Evolutionary conservation across 1,139 yeast species (phyloP).

Genomic region (Pichia sp.): DNA sequence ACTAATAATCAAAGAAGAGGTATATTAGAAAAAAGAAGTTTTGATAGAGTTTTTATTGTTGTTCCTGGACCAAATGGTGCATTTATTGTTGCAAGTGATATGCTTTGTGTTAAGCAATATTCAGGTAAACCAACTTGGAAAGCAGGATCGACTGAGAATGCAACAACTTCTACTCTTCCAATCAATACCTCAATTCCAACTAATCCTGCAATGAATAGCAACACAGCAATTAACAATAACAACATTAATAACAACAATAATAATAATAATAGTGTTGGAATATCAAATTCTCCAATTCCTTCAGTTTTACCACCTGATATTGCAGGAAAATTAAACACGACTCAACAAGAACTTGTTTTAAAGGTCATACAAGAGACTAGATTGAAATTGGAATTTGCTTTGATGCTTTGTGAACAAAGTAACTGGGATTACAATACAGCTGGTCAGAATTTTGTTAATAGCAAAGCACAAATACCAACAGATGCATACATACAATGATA

Average conservation of each 20-base stretch:
- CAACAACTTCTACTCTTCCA: conserved; percentile 1
- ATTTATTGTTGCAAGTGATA: conserved; percentile 80
- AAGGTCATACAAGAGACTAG: conserved; percentile 69
- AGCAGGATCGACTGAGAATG: not conserved
- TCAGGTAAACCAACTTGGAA: conserved; percentile 58
- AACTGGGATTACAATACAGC: conserved; percentile 77
- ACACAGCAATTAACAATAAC: conserved; percentile 9
- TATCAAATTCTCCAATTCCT: not conserved
- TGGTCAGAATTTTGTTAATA: conserved; percentile 61
- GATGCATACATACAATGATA: conserved; percentile 37
- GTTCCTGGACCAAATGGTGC: conserved; percentile 66
- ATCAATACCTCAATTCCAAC: conserved; percentile 10
- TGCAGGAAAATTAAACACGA: conserved; percentile 43
- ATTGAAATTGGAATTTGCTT: conserved; percentile 69
- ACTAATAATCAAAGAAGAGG: conserved; percentile 26
- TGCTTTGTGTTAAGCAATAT: conserved; percentile 60
- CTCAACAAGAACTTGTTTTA: conserved; percentile 61
- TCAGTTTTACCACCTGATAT: conserved; percentile 43
- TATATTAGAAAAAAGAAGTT: conserved; percentile 60
- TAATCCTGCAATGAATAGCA: not conserved
- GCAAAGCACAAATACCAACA: conserved; percentile 51
- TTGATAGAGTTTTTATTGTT: conserved; percentile 80
- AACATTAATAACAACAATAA: too few relatives aligned
- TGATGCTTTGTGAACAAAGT: conserved; percentile 85
- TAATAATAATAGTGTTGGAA: not conserved